A percentile compares a stretch with the other conserved stretches of the same genome.
phyloP scores from a whole-genome alignment of 768 basidiomycete genomes.

The Inosperma sp. region DNA sequence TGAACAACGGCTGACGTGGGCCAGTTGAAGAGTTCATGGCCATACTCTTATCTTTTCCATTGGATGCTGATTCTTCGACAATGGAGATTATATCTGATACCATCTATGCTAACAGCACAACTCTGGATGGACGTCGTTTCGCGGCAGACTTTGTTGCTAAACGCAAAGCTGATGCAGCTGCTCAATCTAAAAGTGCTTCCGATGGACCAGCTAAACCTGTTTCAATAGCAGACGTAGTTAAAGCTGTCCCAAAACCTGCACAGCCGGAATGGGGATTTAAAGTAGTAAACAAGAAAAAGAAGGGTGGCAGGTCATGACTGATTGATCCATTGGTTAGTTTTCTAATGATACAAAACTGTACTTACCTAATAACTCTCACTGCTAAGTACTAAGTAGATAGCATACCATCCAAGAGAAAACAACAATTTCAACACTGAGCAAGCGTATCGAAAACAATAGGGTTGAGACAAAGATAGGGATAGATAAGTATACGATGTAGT shows the following conservation, averaged over 20 bases:
- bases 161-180: constrained; percentile 75
- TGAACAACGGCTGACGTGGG: constrained; percentile 8
- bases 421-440: not conserved
- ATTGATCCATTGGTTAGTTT: not conserved
- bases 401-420: not conserved
- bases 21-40: constrained; percentile 94
- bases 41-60: constrained; percentile 91
- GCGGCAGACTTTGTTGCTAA: constrained; percentile 86
- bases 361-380: not conserved
- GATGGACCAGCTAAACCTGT: constrained; percentile 47
- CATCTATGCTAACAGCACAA: constrained; percentile 92
- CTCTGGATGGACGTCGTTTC: constrained; percentile 91
- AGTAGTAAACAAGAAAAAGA: constrained; percentile 95
- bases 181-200: constrained; percentile 42
- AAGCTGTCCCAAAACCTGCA: constrained; percentile 72
- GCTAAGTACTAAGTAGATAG: not conserved
- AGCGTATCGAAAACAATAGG: not conserved
- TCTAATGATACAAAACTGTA: not conserved
- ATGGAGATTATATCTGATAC: constrained; percentile 92
- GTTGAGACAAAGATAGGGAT: not conserved
- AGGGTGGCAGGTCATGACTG: constrained; percentile 28
- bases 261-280: constrained; percentile 87
- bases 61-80: constrained; percentile 80
- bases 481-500: constrained; percentile 7
- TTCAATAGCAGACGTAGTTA: constrained; percentile 88